A percentile compares a stretch with the other conserved stretches of the same genome.
Conservation (phyloP, 129 eudicot genomes). For the Logfia minima region DNA sequence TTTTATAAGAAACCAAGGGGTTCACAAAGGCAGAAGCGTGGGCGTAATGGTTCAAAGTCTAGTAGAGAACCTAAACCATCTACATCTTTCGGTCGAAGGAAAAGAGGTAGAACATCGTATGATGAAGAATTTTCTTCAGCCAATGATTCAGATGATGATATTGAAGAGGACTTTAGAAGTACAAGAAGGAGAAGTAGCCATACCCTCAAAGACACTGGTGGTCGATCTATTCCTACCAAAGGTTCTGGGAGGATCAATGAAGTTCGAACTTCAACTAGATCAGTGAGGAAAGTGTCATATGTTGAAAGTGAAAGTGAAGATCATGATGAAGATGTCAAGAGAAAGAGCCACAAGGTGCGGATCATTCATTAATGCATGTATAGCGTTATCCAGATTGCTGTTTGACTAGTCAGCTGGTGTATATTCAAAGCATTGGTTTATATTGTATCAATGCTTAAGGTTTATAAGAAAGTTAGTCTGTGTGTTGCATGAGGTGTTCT, state of each 20-base stretch:
- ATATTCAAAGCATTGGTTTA: constrained; percentile 5
- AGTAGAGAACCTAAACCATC: constrained; percentile 50
- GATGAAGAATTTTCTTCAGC: constrained; percentile 76
- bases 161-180: constrained; percentile 59
- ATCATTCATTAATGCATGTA: constrained; percentile 14
- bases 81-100: constrained; percentile 49
- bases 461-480: background rate
- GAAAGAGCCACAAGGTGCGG: constrained; percentile 77
- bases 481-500: background rate
- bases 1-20: constrained; percentile 60
- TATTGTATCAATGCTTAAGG: constrained; percentile 5
- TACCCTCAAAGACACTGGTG: constrained; percentile 43
- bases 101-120: constrained; percentile 58
- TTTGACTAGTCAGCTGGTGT: constrained; percentile 15
- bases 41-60: constrained; percentile 42
- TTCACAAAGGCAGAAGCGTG: constrained; percentile 55
- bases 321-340: constrained; percentile 66
- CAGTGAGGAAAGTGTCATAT: constrained; percentile 91
- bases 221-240: constrained; percentile 41
- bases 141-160: constrained; percentile 66
- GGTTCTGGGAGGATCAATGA: constrained; percentile 61
- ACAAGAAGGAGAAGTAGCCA: constrained; percentile 51
- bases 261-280: constrained; percentile 71
- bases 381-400: background rate
- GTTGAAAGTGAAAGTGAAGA: constrained; percentile 94